Base-by-base conservation (phyloP, 1,284 basidiomycete genomes). In the Ceratobasidium sp. region DNA sequence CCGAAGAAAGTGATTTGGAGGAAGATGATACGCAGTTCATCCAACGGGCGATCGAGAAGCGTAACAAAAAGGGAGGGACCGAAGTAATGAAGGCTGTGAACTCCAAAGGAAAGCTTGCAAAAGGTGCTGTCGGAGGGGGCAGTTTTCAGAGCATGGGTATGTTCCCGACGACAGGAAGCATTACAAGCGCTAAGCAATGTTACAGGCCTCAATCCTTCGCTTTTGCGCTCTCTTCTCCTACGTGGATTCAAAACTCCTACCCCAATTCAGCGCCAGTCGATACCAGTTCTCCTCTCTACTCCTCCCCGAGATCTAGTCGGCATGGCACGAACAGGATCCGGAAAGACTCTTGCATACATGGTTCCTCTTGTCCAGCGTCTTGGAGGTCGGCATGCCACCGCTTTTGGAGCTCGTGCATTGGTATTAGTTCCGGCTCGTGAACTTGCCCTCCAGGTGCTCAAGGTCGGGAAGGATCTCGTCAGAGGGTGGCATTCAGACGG, bases 301-400 rank as follows among this genome's bases (percentile, higher is more conserved):
- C 95, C 97, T 46, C 93, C 95, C 1, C 83, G 93, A 58, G 97
- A 99, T 79, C 87, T 99, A 8, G 92, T 99, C 19, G 97, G 94
- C 62, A 99, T 99, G 97, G 96, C 97, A 23, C 84, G 97, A 19
- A 99, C 97, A 0, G 97, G 97, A 68, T 98, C 95, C 0, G 97
- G 97, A 71, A 99, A 99, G 80, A 98, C 96, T 13, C 84, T 99
- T 29, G 96, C 96, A 41, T 99, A 97, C 78, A 86, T 99, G 81
- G 83, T 99, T 21, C 97, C 97, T 52, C 83, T 99, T 13, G 82
- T 98, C 0, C 92, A 97, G 72, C 84, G 91, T 27, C 84, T 99
- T 9, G 87, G 90, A 25, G 91, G 91, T 16, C 81, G 87, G 16
- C 95, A 97, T 77, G 85, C 88, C 2, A 84, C 86, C 11, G 80